A percentile compares a stretch with the other conserved stretches of the same genome.
These are phyloP conservation scores for Acacia pycnantha DNA, from an alignment of 331 rosid species.

Conservation along the genomic window DNA sequence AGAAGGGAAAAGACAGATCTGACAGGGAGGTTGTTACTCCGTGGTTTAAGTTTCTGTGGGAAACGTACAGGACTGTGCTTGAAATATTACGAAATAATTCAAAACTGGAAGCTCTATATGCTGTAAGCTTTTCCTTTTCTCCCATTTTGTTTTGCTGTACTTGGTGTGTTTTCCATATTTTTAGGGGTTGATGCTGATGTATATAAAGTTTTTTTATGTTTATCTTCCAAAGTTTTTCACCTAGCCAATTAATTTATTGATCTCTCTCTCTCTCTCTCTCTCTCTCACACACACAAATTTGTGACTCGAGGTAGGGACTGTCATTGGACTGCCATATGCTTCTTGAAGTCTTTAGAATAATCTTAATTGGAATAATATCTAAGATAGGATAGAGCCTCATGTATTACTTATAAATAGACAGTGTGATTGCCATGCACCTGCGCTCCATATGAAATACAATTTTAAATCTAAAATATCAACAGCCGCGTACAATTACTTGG, in stretches of 20 bases:
- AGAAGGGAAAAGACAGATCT: conserved; percentile 93
- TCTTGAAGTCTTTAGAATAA: background rate
- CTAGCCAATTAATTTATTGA: background rate
- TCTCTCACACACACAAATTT: background rate
- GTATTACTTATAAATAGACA: background rate
- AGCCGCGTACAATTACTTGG: background rate
- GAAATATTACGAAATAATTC: conserved; percentile 91
- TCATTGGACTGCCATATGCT: background rate
- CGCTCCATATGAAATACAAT: background rate
- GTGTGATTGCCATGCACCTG: background rate
- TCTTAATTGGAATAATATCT: background rate
- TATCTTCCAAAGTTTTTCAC: background rate
- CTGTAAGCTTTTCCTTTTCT: conserved; percentile 50
- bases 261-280: background rate
- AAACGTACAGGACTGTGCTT: conserved; percentile 94
- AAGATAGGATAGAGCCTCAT: background rate
- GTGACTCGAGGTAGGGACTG: background rate
- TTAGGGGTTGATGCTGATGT: background rate
- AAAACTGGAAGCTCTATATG: conserved; percentile 87
- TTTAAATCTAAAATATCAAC: background rate
- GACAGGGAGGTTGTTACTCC: conserved; percentile 96
- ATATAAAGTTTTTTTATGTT: background rate
- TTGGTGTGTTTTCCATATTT: background rate
- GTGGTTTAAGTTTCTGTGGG: conserved; percentile 98
- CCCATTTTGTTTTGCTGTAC: background rate